Percentiles rank a stretch among this genome's conserved stretches.
Evolutionary conservation across 768 basidiomycete genomes (phyloP).

Genomic region (Kwoniella botswanensis): DNA sequence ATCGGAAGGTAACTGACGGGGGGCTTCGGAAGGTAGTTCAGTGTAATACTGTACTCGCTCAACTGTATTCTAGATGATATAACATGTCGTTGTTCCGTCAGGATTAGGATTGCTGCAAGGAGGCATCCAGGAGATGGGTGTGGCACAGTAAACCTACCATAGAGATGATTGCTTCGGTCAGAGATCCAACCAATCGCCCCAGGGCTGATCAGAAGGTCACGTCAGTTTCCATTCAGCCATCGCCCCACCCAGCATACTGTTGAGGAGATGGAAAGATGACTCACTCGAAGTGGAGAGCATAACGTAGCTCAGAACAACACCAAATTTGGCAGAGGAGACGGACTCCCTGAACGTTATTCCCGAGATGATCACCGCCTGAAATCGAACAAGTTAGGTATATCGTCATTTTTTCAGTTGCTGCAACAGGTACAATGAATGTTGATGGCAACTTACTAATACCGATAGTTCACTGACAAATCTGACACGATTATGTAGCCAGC

Average conservation of each 20-base stretch:
- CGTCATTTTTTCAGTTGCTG: background rate
- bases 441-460: constrained; percentile 60
- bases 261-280: background rate
- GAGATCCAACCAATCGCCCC: background rate
- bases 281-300: constrained; percentile 6
- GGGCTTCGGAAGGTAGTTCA: constrained; percentile 74
- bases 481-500: constrained; percentile 69
- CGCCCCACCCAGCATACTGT: no score
- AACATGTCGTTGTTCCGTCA: no score
- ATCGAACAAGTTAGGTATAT: background rate
- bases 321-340: constrained; percentile 67
- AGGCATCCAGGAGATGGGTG: background rate
- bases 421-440: background rate
- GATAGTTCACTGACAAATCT: constrained; percentile 71
- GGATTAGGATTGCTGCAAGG: background rate
- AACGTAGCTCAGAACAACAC: constrained; percentile 61
- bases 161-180: background rate
- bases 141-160: constrained; percentile 4
- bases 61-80: constrained; percentile 64
- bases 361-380: constrained; percentile 68
- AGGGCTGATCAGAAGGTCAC: background rate
- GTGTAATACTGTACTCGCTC: constrained; percentile 80
- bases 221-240: background rate
- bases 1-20: constrained; percentile 62
- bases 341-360: constrained; percentile 67